Conservation (phyloP, 345 rosid genomes). For the Camelina hispida region DNA sequence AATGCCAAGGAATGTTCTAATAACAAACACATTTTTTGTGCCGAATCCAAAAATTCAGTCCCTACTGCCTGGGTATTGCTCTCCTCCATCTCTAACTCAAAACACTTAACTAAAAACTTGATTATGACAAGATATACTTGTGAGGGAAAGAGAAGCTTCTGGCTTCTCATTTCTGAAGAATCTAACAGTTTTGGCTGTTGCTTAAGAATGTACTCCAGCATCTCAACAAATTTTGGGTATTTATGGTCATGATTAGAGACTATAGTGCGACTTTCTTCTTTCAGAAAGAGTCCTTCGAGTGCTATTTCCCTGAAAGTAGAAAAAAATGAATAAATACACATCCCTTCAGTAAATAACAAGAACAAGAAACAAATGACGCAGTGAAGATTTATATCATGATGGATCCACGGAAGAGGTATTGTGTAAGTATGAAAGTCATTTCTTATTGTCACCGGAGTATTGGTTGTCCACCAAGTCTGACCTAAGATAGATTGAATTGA, state of each 20-base stretch:
- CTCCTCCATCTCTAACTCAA: conserved; percentile 73
- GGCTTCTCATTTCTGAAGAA: conserved; percentile 71
- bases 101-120: conserved; percentile 80
- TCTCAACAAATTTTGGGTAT: conserved; percentile 73
- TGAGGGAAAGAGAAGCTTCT: conserved; percentile 80
- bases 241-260: conserved; percentile 53
- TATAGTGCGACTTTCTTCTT: conserved; percentile 52
- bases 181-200: conserved; percentile 77
- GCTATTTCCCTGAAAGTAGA: conserved; percentile 76
- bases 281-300: conserved; percentile 82
- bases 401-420: conserved; percentile 2
- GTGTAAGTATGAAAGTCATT: conserved; percentile 7
- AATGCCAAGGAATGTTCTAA: conserved; percentile 87
- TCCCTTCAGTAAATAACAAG: conserved; percentile 18
- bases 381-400: conserved; percentile 12
- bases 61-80: conserved; percentile 57
- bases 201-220: conserved; percentile 75
- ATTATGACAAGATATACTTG: conserved; percentile 76
- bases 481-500: conserved; percentile 25
- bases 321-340: not conserved
- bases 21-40: conserved; percentile 68
- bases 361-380: conserved; percentile 26
- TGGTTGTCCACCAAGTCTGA: conserved; percentile 22
- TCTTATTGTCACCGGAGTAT: conserved; percentile 3
- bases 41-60: conserved; percentile 65